Base-by-base conservation (phyloP, 2,329 filamentous ascomycete genomes). In the Colletotrichum kahawae region DNA sequence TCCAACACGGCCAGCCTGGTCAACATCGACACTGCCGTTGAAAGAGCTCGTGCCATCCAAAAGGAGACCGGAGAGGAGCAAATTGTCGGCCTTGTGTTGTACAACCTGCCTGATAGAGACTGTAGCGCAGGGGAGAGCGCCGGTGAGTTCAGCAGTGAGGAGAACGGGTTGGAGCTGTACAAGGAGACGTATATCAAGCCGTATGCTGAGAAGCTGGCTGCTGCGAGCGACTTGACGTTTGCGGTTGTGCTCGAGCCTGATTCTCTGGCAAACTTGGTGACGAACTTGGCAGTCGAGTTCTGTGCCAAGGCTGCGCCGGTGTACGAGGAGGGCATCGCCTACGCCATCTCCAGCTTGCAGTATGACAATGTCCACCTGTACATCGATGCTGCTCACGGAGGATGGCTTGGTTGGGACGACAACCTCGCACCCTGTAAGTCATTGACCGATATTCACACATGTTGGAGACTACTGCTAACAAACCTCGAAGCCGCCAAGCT, bases 201-300 rank as follows among this genome's bases (percentile, higher is more conserved):
- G 1, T 86, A 82, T 74, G 83, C 83, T 10, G 78, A 82, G 54
- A 84, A 84, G 78, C 76, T 87, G 14, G 78, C 79, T 21, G 81
- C 81, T 4, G 85, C 85, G 4, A 76, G 74, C 16, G 85, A 87
- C 75, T 78, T 86, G 56, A 82, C 80, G 33, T 88, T 87, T 59
- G 85, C 86, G 24, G 79, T 87, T 48, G 83, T 87, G 10, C 74
- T 88, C 7, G 86, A 88, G 80, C 86, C 86, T 13, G 86, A 88
- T 77, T 84, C 84, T 34, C 79, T 88, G 36, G 85, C 81, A 60
- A 87, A 87, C 79, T 70, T 84, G 12, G 81, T 87, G 56, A 87
- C 85, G 29, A 87, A 86, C 80, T 70, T 80, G 74, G 80, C 78
- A 48, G 76, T 85, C 27, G 79, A 79, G 36, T 80, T 84, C 29